Evolutionary conservation across 176 grass and related monocot species (phyloP), one percentile per base, ranked within the genome.

Genomic region (Carex pumila): DNA sequence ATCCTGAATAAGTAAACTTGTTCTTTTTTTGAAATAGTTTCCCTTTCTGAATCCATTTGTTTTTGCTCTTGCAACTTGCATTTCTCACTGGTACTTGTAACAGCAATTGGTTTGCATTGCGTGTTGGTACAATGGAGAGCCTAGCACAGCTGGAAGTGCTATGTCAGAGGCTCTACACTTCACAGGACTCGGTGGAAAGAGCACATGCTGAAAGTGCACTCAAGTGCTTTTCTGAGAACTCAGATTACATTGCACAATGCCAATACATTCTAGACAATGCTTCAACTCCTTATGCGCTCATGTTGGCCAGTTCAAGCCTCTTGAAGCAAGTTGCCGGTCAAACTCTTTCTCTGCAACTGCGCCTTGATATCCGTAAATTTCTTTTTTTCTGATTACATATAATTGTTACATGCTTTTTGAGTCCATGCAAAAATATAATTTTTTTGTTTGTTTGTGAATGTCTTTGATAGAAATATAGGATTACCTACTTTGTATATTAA

Each of bases 241-340:
- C 91, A 80, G 97, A 96, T 84, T 99, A 99, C 85, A 99, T 99
- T 89, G 87, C 85, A 18, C 97, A 99, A 70, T 99, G 97, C 84
- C 97, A 99, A 85, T 99, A 96, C 87, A 99, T 99, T 92, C 90
- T 99, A 88, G 97, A 99, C 83, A 99, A 99, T 91, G 97, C 97
- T 58, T 92, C 92, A 73, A 99, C 91, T 86, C 97, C 97, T 82
- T 99, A 99, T 85, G 97, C 97, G 73, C 84, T 94, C 87, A 99
- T 99, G 90, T 79, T 99, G 90, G 97, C 97, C 6, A 99, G 97
- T 89, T 96, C 97, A 90, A 95, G 93, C 79, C 90, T 99, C 78
- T 86, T 99, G 90, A 99, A 99, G 85, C 97, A 99, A 99, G 93
- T 99, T 45, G 92, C 91, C 1, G 93, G 96, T 70, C 88, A 82